Percentiles rank a stretch among this genome's conserved stretches.
Conservation (phyloP, 768 basidiomycete species). For the Sistotremastrum suecicum region DNA sequence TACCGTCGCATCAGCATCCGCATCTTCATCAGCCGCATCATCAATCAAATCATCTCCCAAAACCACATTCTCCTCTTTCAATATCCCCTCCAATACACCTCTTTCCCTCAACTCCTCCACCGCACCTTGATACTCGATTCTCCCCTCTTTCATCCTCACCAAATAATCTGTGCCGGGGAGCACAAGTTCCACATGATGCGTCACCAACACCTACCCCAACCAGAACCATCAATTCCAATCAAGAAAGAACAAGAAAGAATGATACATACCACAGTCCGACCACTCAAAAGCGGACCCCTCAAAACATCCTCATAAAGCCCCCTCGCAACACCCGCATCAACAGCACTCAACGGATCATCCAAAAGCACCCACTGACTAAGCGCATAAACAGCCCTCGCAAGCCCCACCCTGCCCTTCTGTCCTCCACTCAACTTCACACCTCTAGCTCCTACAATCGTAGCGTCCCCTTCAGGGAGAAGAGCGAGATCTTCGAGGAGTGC, state of each 20-base stretch:
- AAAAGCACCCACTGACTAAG: too few species aligned
- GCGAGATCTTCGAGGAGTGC: slow-evolving; percentile 32
- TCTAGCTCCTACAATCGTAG: too few species aligned
- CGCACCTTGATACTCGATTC: slow-evolving; percentile 62
- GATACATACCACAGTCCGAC: slow-evolving; percentile 51
- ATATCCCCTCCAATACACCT: slow-evolving; percentile 48
- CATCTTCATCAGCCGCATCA: slow-evolving; percentile 4
- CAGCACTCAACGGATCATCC: too few species aligned
- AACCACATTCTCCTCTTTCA: slow-evolving; percentile 12
- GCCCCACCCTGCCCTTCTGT: too few species aligned
- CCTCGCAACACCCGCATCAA: too few species aligned
- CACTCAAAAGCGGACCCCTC: slow-evolving; percentile 46
- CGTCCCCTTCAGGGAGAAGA: slow-evolving; percentile 17
- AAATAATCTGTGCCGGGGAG: slow-evolving; percentile 61
- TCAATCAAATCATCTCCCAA: slow-evolving; percentile 6
- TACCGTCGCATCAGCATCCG: too few species aligned
- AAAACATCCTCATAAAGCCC: slow-evolving; percentile 40
- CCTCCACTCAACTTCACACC: too few species aligned
- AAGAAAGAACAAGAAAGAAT: too few species aligned
- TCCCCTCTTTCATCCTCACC: slow-evolving; percentile 68
- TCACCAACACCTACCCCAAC: slow-evolving; percentile 29
- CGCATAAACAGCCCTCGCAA: too few species aligned
- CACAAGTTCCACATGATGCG: slow-evolving; percentile 75
- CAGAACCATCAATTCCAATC: not conserved
- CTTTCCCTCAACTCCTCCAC: slow-evolving; percentile 45